These are phyloP conservation scores for Bipolaris victoriae DNA, from an alignment of 2,329 filamentous ascomycete genomes.

Conservation along the genomic window DNA sequence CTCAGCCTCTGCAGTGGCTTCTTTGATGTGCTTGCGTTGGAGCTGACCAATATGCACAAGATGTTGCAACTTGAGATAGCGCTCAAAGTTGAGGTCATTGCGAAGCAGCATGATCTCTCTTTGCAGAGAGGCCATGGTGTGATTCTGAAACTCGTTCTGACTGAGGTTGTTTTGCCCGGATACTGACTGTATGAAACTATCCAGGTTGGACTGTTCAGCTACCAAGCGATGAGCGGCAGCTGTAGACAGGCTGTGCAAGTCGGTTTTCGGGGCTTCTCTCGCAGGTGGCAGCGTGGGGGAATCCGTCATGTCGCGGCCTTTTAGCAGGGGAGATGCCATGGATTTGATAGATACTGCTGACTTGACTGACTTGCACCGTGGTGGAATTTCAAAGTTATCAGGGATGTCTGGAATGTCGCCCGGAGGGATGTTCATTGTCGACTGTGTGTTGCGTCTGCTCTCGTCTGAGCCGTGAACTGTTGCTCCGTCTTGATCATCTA, in stretches of 20 bases:
- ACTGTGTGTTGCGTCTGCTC: slow-evolving; percentile 63
- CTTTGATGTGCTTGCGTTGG: slow-evolving; percentile 74
- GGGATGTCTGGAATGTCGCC: slow-evolving; percentile 30
- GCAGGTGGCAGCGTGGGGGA: slow-evolving; percentile 68
- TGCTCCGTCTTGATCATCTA: slow-evolving; percentile 39
- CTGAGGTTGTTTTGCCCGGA: slow-evolving; percentile 33
- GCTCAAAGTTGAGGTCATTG: slow-evolving; percentile 83
- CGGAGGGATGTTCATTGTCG: slow-evolving; percentile 53
- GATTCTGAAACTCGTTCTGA: slow-evolving; percentile 40
- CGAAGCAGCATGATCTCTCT: slow-evolving; percentile 76
- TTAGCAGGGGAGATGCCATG: slow-evolving; percentile 53
- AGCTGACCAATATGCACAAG: slow-evolving; percentile 81
- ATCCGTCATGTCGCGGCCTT: slow-evolving; percentile 56
- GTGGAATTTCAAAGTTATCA: slow-evolving; percentile 30
- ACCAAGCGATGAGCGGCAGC: slow-evolving; percentile 27
- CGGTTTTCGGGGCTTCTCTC: slow-evolving; percentile 34
- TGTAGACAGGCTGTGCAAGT: slow-evolving; percentile 24
- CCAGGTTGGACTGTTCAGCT: slow-evolving; percentile 41
- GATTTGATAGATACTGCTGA: slow-evolving; percentile 53
- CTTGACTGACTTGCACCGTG: slow-evolving; percentile 44
- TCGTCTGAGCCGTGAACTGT: slow-evolving; percentile 39
- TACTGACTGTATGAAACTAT: slow-evolving; percentile 41
- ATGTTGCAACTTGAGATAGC: slow-evolving; percentile 83
- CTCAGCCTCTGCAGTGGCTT: slow-evolving; percentile 80
- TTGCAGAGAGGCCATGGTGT: slow-evolving; percentile 61